phyloP scores from a whole-genome alignment of 352 stramenopile genomes.

The Phytophthora sp. region DNA sequence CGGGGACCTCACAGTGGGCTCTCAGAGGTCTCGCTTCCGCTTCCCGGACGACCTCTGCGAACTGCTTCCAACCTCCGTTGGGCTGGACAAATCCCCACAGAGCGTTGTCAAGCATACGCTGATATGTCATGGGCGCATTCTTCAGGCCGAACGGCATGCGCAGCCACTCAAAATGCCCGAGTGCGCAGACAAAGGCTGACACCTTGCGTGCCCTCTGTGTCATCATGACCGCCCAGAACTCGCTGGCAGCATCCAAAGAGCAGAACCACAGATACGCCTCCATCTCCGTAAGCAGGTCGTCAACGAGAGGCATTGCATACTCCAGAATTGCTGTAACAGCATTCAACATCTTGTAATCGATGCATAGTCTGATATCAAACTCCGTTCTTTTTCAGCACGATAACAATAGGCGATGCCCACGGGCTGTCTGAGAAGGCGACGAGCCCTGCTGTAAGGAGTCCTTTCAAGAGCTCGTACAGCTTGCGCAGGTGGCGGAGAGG shows the following conservation, averaged over 20 bases:
- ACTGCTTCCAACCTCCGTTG: background rate
- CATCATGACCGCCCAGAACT: background rate
- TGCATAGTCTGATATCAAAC: background rate
- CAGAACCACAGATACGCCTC: background rate
- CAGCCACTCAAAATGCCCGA: background rate
- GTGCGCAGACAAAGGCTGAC: background rate
- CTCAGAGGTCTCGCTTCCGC: background rate
- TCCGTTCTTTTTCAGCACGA: background rate
- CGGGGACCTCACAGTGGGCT: no score
- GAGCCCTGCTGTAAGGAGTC: background rate
- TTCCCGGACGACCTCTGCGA: background rate
- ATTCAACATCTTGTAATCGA: background rate
- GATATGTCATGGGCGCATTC: background rate
- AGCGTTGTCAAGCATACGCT: background rate
- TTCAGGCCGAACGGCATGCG: background rate
- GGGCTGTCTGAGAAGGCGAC: background rate
- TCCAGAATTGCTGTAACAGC: background rate
- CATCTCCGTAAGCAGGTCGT: background rate
- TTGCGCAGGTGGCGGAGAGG: background rate
- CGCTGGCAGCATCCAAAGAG: background rate
- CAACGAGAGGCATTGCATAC: background rate
- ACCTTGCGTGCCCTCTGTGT: background rate
- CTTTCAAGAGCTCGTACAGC: background rate
- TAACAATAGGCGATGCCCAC: background rate
- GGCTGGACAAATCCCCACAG: background rate